Percentiles rank a stretch among this genome's conserved stretches.
Evolutionary conservation across 352 stramenopile species (phyloP).

Genomic region (Globisporangium perplexum): DNA sequence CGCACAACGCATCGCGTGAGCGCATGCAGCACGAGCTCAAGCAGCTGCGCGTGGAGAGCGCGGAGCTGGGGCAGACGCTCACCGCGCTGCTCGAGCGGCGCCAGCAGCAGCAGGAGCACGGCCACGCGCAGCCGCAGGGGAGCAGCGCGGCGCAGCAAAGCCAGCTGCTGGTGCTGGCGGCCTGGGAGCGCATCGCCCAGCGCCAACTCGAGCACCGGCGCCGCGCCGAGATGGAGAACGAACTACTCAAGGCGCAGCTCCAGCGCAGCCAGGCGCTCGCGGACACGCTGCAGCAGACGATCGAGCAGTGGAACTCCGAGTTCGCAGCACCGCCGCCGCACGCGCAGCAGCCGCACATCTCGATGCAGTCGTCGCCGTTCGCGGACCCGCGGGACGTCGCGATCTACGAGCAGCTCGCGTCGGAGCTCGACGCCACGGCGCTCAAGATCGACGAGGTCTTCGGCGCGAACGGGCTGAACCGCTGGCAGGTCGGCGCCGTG

Average conservation of each 20-base stretch:
- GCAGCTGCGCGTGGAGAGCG: conserved; percentile 1
- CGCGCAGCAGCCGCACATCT: not conserved
- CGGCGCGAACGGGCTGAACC: not conserved
- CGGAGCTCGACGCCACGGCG: not conserved
- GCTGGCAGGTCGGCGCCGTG: conserved; percentile 1
- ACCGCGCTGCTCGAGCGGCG: not conserved
- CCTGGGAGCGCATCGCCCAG: not conserved
- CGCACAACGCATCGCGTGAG: conserved; percentile 2
- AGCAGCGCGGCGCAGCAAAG: not conserved
- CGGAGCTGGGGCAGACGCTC: conserved; percentile 2
- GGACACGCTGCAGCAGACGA: not conserved
- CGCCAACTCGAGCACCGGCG: not conserved
- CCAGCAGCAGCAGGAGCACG: no score
- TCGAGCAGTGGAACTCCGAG: no score
- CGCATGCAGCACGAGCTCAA: not conserved
- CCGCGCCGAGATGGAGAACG: not conserved
- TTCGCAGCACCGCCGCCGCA: not conserved
- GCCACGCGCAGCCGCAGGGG: not conserved
- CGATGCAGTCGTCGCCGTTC: not conserved
- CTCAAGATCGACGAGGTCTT: conserved; percentile 3
- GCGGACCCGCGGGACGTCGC: not conserved
- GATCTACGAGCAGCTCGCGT: not conserved
- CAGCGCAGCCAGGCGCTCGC: not conserved
- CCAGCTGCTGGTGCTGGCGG: not conserved
- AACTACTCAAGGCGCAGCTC: not conserved